Evolutionary conservation across 176 grass and related monocot genomes (phyloP).

Genomic region (Carex littledalei): DNA sequence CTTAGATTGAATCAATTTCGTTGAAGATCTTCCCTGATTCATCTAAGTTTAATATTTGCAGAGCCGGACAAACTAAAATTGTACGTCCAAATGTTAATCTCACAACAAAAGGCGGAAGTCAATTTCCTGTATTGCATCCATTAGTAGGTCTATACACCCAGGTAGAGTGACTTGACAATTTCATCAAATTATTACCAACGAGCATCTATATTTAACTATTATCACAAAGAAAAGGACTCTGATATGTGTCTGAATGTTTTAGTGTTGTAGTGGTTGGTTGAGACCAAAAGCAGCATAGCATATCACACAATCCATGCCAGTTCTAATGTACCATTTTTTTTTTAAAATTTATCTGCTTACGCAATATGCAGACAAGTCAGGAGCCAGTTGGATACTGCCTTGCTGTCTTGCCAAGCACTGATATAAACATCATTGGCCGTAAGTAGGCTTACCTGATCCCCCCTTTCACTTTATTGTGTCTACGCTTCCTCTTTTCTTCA

Average conservation of each 20-base stretch:
- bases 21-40: neutral
- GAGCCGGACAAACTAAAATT: constrained; percentile 15
- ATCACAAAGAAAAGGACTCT: neutral
- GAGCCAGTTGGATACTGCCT: constrained; percentile 30
- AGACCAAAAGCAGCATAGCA: neutral
- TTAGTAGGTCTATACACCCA: neutral
- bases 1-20: neutral
- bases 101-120: constrained; percentile 22
- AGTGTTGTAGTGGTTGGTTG: neutral
- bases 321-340: neutral
- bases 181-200: neutral
- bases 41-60: constrained; percentile 4
- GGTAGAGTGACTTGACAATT: constrained; percentile 4
- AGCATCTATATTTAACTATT: neutral
- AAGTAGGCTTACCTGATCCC: neutral
- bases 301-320: neutral
- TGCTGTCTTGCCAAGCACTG: constrained; percentile 17
- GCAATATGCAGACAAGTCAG: neutral
- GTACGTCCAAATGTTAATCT: neutral
- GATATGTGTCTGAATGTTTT: neutral
- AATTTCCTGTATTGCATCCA: constrained; percentile 27
- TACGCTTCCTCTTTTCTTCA: neutral
- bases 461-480: neutral
- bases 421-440: constrained; percentile 39
- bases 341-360: neutral